phyloP scores from a whole-genome alignment of 805 yeast species.

The Lachancea dasiensis region DNA sequence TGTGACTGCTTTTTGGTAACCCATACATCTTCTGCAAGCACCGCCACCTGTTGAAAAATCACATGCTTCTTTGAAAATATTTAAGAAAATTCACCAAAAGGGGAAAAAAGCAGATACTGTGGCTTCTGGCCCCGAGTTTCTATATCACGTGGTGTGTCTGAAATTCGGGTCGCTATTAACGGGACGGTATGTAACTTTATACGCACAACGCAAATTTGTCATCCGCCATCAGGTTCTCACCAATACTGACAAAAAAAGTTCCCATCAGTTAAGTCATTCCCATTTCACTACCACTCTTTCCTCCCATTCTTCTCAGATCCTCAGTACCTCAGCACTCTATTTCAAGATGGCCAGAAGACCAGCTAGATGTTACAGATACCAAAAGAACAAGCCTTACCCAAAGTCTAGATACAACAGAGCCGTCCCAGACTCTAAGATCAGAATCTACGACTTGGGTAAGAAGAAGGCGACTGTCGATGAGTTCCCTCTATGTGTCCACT shows the following conservation, averaged over 20 bases:
- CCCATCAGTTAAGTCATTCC: neutral
- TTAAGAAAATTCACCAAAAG: too few species aligned
- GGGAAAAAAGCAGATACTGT: too few species aligned
- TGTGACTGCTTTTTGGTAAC: too few species aligned
- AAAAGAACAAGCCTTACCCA: conserved; percentile 99
- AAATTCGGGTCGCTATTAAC: too few species aligned
- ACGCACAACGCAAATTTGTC: neutral
- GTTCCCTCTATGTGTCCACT: conserved; percentile 98
- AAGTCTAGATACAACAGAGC: conserved; percentile 99
- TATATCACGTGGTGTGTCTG: too few species aligned
- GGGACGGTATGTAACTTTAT: too few species aligned
- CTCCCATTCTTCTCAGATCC: neutral
- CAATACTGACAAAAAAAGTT: too few species aligned
- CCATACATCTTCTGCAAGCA: too few species aligned
- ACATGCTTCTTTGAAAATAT: too few species aligned
- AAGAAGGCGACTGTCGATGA: conserved; percentile 99
- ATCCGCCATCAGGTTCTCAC: too few species aligned
- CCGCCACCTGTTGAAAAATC: too few species aligned
- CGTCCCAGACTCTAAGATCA: conserved; percentile 99
- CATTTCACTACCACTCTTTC: neutral
- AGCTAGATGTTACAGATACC: conserved; percentile 99
- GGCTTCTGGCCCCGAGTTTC: too few species aligned
- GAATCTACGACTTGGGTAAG: conserved; percentile 99
- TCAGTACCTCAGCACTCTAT: conserved; percentile 6
- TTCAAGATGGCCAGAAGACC: conserved; percentile 99